A percentile compares a stretch with the other conserved stretches of the same genome.
Conservation (phyloP, 225 moss, liverwort and hornwort genomes). For the Thuidium tamariscinum region DNA sequence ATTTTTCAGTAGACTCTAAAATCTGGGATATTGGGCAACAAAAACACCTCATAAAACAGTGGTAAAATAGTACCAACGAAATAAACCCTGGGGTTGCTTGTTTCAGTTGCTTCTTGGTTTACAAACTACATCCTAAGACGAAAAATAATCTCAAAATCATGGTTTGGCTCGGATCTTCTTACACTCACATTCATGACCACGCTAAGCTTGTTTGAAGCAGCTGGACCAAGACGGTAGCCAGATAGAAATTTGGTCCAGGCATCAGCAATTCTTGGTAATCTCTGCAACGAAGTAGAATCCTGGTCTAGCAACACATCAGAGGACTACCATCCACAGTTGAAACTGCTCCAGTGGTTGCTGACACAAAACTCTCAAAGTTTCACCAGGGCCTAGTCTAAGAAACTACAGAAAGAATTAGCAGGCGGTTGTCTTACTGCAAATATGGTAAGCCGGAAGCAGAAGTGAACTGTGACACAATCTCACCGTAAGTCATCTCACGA, state of each 20-base stretch:
- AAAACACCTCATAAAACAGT: neutral
- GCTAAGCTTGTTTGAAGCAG: neutral
- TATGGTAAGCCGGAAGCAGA: neutral
- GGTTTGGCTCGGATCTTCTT: neutral
- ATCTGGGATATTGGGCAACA: neutral
- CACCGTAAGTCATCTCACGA: neutral
- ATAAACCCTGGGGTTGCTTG: neutral
- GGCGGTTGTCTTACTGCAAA: neutral
- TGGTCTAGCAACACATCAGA: neutral
- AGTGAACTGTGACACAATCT: neutral
- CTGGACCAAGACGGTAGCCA: neutral
- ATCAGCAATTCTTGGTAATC: neutral
- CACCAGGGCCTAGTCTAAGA: neutral
- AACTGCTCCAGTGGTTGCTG: neutral
- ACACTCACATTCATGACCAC: neutral
- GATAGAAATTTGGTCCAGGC: neutral
- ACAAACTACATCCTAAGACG: neutral
- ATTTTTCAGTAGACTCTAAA: neutral
- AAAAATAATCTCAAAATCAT: neutral
- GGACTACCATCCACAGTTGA: neutral
- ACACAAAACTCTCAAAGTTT: neutral
- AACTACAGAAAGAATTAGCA: neutral
- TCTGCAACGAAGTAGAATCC: neutral
- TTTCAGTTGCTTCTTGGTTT: neutral
- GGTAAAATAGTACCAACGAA: neutral